Base-by-base conservation (phyloP, 805 yeast genomes). In the Ogataea trehalophila region DNA sequence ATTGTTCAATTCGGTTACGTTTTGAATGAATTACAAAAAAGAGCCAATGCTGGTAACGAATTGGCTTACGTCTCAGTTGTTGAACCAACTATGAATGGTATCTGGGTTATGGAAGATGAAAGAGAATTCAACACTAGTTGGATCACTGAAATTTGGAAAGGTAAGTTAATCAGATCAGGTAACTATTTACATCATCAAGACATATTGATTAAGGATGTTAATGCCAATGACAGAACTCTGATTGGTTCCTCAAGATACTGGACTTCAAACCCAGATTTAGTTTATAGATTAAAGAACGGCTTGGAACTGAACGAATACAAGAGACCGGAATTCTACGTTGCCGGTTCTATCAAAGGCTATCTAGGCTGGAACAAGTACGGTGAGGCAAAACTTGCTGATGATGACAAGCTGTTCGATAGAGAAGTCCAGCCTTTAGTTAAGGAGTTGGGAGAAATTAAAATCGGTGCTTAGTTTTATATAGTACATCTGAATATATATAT, bases 221-320 rank as follows among this genome's bases (percentile, higher is more conserved):
- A 54, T 18, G 44, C 54, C 14, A 67, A 73, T 50, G 69, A 70
- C 41, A 65, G 75, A 56, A 77, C 83, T 3, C 59, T 77, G 47
- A 66, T 75, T 47, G 76, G 66, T 2, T 58, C 62, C 43, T 60
- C 71, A 11, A 63, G 79, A 55, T 62, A 59, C 50, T 74, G 50
- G 52, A 70, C 67, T n/a, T 64, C 77, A 1, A 75, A 74, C 52
- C 79, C 79, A 7, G 78, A 75, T 54, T 62, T 75, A 18, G 62
- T 62, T 4, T 18, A 58, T 6, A 62, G 76, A 49, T 59, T 75
- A 31, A 56, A 60, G 23, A 58, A 70, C 16, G 76, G 74, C 2
- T 39, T 26, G 11, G 55, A 58, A n/a, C 62, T 75, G 52, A 67
- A 65, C 15, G 62, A 60, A 1, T 75, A 75, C 48, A 63, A 70